phyloP scores from a whole-genome alignment of 129 eudicot species.

The Chrysanthemum seticuspe region DNA sequence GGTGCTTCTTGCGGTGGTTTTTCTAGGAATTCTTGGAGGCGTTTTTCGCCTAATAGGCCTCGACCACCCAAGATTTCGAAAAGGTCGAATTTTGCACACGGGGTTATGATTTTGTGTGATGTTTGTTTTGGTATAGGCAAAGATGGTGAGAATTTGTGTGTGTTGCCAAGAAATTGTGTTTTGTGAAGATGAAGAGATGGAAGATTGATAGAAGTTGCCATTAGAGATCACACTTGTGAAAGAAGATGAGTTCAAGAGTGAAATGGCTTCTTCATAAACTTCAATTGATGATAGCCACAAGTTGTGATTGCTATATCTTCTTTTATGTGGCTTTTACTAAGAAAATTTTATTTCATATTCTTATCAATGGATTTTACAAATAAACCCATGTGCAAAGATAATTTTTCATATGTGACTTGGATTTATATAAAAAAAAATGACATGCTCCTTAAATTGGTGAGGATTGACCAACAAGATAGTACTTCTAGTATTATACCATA shows the following conservation, averaged over 20 bases:
- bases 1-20: slow-evolving; percentile 40
- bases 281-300: slow-evolving; percentile 38
- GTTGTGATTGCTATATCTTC: slow-evolving; percentile 23
- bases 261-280: slow-evolving; percentile 14
- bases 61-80: slow-evolving; percentile 83
- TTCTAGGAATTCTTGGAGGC: slow-evolving; percentile 57
- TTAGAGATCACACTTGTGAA: slow-evolving; percentile 19
- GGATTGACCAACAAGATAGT: too few relatives aligned
- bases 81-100: slow-evolving; percentile 70
- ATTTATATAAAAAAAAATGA: background rate
- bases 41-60: slow-evolving; percentile 82
- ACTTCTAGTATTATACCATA: too few relatives aligned
- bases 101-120: slow-evolving; percentile 15
- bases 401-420: background rate
- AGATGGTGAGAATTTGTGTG: slow-evolving; percentile 32
- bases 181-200: slow-evolving; percentile 52
- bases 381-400: background rate
- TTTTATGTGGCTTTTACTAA: slow-evolving; percentile 24
- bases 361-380: background rate
- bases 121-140: slow-evolving; percentile 31
- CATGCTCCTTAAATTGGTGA: too few relatives aligned
- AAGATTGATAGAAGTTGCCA: slow-evolving; percentile 65
- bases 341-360: background rate
- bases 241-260: slow-evolving; percentile 17
- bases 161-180: slow-evolving; percentile 59